These are phyloP conservation scores for Chaetomium strumarium DNA, from an alignment of 2,329 filamentous ascomycete species.

Conservation along the genomic window DNA sequence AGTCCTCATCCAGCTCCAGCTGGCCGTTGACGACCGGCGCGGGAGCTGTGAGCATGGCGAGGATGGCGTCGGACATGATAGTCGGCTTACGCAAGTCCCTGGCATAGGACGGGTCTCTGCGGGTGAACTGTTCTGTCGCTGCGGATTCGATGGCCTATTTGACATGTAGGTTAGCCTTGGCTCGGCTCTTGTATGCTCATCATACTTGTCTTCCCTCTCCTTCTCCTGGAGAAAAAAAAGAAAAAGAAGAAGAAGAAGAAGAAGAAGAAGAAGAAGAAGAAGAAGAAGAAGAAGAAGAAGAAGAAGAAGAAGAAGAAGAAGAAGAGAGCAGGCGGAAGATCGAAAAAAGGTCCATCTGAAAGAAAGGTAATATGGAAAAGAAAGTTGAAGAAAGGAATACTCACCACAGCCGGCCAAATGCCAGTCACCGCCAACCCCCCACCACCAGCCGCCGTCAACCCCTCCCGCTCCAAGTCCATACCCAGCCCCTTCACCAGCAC, in stretches of 20 bases:
- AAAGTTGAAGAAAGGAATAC: slow-evolving; percentile 24
- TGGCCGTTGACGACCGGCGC: slow-evolving; percentile 60
- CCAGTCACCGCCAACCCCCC: slow-evolving; percentile 69
- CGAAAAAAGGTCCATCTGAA: too few species aligned
- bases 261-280: neutral
- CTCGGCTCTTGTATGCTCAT: too few species aligned
- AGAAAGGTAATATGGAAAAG: neutral
- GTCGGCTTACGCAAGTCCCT: slow-evolving; percentile 61
- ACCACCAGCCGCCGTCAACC: slow-evolving; percentile 35
- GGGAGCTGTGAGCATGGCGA: slow-evolving; percentile 62
- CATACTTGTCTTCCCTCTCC: too few species aligned
- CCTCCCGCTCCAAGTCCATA: slow-evolving; percentile 71
- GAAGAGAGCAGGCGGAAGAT: neutral
- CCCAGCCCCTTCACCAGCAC: slow-evolving; percentile 75
- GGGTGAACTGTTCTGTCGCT: slow-evolving; percentile 55
- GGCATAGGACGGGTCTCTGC: slow-evolving; percentile 39
- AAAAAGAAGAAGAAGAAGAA: neutral
- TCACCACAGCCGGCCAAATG: slow-evolving; percentile 72
- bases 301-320: slow-evolving; percentile 1
- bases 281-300: neutral
- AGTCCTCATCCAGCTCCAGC: slow-evolving; percentile 74
- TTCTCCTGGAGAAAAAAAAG: neutral
- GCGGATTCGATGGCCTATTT: slow-evolving; percentile 62
- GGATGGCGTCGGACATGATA: slow-evolving; percentile 74
- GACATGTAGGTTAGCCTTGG: neutral